Evolutionary conservation across 192 early-diverging fungal species (phyloP).

Genomic region (Chytriomyces hyalinus): DNA sequence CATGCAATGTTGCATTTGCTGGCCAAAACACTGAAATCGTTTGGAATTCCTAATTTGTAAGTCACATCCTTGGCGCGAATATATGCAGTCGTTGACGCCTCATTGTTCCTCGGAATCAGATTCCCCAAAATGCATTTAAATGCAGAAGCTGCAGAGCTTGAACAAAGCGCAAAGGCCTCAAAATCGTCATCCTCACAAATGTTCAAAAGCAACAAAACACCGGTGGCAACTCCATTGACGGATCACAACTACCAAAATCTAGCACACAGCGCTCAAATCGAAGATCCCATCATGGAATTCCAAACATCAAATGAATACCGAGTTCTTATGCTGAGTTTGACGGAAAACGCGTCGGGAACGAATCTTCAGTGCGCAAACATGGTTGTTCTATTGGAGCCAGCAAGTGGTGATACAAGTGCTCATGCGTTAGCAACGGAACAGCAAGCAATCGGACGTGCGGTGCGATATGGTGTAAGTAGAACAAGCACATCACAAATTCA

Average conservation of each 20-base stretch:
- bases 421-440: constrained; percentile 30
- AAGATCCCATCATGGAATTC: constrained; percentile 22
- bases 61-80: neutral
- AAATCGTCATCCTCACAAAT: neutral
- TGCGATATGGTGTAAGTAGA: constrained; percentile 22
- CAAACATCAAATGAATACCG: constrained; percentile 14
- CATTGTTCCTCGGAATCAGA: neutral
- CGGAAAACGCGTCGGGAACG: constrained; percentile 26
- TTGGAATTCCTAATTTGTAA: constrained; percentile 25
- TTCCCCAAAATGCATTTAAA: constrained; percentile 15
- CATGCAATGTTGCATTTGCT: constrained; percentile 28
- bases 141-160: neutral
- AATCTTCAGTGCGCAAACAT: constrained; percentile 29
- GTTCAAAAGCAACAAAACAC: neutral
- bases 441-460: constrained; percentile 28
- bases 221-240: neutral
- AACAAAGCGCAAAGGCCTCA: neutral
- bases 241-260: neutral
- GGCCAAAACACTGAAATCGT: constrained; percentile 6
- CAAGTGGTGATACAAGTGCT: constrained; percentile 21
- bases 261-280: neutral
- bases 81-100: neutral
- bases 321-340: constrained; percentile 26
- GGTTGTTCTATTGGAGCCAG: constrained; percentile 29
- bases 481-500: neutral